phyloP scores from a whole-genome alignment of 306 rosid species.

The Crataegus laevigata region DNA sequence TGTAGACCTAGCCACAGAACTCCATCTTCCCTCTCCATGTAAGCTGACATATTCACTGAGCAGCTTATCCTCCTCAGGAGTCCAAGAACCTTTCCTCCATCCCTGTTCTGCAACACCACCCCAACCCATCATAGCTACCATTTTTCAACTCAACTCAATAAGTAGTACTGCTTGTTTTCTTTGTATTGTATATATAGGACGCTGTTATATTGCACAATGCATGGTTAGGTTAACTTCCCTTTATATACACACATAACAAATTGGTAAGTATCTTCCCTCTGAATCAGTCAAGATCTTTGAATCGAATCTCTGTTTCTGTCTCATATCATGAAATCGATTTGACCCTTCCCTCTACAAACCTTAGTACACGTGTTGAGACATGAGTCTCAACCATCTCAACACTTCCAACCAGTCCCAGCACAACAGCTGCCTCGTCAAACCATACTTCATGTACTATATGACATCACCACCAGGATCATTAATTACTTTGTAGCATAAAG shows the following conservation, averaged over 20 bases:
- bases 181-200: not conserved
- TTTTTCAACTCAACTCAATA: not conserved
- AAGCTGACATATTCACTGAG: slow-evolving; percentile 39
- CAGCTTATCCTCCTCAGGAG: slow-evolving; percentile 60
- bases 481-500: not conserved
- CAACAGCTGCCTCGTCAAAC: slow-evolving; percentile 20
- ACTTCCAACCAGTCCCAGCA: slow-evolving; percentile 15
- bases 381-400: slow-evolving; percentile 22
- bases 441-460: slow-evolving; percentile 13
- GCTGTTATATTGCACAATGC: not conserved
- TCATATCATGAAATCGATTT: slow-evolving; percentile 11
- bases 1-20: slow-evolving; percentile 40
- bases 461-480: slow-evolving; percentile 16
- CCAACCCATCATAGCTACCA: slow-evolving; percentile 23
- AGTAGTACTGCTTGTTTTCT: not conserved
- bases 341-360: not conserved
- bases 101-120: slow-evolving; percentile 15
- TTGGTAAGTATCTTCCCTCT: not conserved
- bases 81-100: slow-evolving; percentile 82
- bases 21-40: slow-evolving; percentile 66
- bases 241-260: not conserved
- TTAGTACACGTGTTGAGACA: slow-evolving; percentile 6
- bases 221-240: not conserved
- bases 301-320: slow-evolving; percentile 23
- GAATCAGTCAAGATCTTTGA: slow-evolving; percentile 11